phyloP scores from a whole-genome alignment of 1,139 yeast species.

The Nadsonia commutata region DNA sequence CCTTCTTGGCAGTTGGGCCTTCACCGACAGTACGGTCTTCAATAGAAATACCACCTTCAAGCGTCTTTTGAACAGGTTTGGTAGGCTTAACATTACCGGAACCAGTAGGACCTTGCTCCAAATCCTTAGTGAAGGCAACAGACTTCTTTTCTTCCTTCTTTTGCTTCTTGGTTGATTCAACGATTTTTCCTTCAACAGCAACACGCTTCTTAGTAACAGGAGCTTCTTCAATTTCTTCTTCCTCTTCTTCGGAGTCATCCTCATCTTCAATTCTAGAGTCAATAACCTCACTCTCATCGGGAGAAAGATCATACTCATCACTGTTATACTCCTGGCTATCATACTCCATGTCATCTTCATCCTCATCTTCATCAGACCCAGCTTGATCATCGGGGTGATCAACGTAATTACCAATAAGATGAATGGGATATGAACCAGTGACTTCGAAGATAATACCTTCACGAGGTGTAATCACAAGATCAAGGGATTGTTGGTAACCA shows the following conservation, averaged over 20 bases:
- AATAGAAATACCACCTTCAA: constrained; percentile 83
- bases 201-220: constrained; percentile 31
- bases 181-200: constrained; percentile 25
- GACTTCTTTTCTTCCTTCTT: constrained; percentile 36
- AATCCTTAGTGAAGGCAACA: constrained; percentile 77
- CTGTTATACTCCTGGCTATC: constrained; percentile 34
- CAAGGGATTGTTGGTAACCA: constrained; percentile 74
- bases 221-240: constrained; percentile 30
- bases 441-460: constrained; percentile 92
- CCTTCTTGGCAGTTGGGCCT: constrained; percentile 79
- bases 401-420: constrained; percentile 87
- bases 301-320: constrained; percentile 77
- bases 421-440: constrained; percentile 88
- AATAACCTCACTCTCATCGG: constrained; percentile 77
- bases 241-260: constrained; percentile 38
- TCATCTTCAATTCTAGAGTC: constrained; percentile 21
- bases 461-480: constrained; percentile 79
- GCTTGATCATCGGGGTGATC: constrained; percentile 83
- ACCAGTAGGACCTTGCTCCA: constrained; percentile 77
- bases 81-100: constrained; percentile 24
- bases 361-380: constrained; percentile 38
- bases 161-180: constrained; percentile 22
- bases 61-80: constrained; percentile 44
- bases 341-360: constrained; percentile 29
- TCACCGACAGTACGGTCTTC: constrained; percentile 87